Base-by-base conservation (phyloP, 164 flowering plant genomes). In the Annona squamosa region DNA sequence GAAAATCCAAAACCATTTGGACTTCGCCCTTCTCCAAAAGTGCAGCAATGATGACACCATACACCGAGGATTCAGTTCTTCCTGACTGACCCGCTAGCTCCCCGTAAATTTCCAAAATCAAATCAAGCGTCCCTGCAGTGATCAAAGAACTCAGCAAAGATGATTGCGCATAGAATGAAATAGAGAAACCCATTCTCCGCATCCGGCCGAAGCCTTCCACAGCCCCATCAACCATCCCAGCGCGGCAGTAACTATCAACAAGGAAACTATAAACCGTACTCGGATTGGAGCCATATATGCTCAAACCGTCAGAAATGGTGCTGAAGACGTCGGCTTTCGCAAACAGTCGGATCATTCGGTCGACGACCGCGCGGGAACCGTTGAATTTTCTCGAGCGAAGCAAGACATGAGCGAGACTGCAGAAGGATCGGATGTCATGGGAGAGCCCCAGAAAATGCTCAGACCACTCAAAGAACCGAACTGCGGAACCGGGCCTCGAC, bases 401-500 rank as follows among this genome's bases (percentile, higher is more conserved):
- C 78, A 84, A 69, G 45, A 86, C 57, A 65, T 82, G 82, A 37
- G 63, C 47, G 46, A 87, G 64, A 10, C 75, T 68, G 75, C 81
- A 82, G 68, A 69, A 82, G 16, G 85, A 75, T 2, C 46, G 78
- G n/a, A 78, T 67, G 16, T 77, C 71, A 72, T 76, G 85, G 18
- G 65, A 37, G 37, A 81, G 46, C 46, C 80, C 73, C 0, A 74
- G 68, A 41, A 69, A 74, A n/a, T 69, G 45, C 71, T 82, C 73
- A 4, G 82, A 78, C 88, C 86, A 84, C 1, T 81, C 74, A 71
- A 79, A 80, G 79, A 87, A 82, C 2, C 65, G 68, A 65, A 84
- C 19, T 1, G 86, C 86, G 10, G 83, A 84, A 48, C 3, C 66
- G 78, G 87, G 85, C n/a, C 76, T 71, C 61, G 75, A 73, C 0